A percentile compares a stretch with the other conserved stretches of the same genome.
phyloP scores from a whole-genome alignment of 139 green algal species.

The Gonium pectorale region DNA sequence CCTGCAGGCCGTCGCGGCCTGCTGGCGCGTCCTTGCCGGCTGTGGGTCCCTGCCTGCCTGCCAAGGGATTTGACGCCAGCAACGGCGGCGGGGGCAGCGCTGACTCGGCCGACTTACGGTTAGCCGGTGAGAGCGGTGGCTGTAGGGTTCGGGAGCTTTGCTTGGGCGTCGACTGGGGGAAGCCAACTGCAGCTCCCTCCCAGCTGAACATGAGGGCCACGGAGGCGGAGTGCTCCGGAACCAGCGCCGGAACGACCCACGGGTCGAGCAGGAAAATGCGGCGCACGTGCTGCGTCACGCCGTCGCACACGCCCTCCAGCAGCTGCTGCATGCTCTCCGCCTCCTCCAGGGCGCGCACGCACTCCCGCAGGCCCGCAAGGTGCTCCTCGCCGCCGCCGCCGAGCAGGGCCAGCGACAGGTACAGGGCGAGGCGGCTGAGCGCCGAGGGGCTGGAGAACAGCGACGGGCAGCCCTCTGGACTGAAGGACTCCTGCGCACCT shows the following conservation, averaged over 20 bases:
- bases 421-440: background rate
- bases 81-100: too few relatives aligned
- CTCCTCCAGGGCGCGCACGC: background rate
- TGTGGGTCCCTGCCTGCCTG: too few relatives aligned
- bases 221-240: background rate
- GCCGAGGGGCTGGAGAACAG: background rate
- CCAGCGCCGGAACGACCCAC: slow-evolving; percentile 2
- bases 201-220: slow-evolving; percentile 15
- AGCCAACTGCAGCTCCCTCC: too few relatives aligned
- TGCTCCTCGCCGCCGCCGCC: background rate
- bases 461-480: too few relatives aligned
- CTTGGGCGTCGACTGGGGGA: too few relatives aligned
- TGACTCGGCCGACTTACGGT: too few relatives aligned
- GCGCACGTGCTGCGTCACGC: background rate
- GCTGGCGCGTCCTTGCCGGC: too few relatives aligned
- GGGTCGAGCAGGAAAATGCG: slow-evolving; percentile 5
- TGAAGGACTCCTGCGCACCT: too few relatives aligned
- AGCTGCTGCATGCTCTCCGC: slow-evolving; percentile 19
- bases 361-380: background rate
- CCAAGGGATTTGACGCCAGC: too few relatives aligned
- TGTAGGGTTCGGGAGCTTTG: too few relatives aligned
- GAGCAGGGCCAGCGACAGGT: background rate
- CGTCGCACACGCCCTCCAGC: background rate
- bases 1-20: too few relatives aligned
- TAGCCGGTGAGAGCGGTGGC: too few relatives aligned